Percentiles rank a stretch among this genome's conserved stretches.
phyloP scores from a whole-genome alignment of 179 eudicot genomes.

The Monotropa hypopitys region DNA sequence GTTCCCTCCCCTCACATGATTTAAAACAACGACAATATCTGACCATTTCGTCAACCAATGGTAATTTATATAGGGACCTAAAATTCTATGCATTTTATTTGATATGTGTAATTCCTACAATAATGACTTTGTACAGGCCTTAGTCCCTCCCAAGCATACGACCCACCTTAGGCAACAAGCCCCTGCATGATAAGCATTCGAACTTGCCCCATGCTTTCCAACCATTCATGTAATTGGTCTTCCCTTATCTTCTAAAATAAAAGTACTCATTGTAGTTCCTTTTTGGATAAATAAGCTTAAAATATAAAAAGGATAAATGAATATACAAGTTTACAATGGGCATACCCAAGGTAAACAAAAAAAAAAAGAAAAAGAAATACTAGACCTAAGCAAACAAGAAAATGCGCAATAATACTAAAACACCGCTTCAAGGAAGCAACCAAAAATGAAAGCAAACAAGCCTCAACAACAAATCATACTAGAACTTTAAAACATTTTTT shows the following conservation, averaged over 20 bases:
- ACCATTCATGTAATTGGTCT: not conserved
- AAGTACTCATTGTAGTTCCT: not conserved
- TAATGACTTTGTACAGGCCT: not conserved
- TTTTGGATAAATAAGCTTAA: too few species aligned
- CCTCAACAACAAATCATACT: too few species aligned
- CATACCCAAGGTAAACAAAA: too few species aligned
- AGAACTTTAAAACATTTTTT: too few species aligned
- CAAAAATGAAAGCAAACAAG: too few species aligned
- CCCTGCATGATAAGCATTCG: not conserved
- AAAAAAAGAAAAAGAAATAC: too few species aligned
- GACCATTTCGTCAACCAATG: not conserved
- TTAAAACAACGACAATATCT: not conserved
- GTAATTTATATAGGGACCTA: not conserved
- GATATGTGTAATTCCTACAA: not conserved
- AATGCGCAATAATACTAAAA: too few species aligned
- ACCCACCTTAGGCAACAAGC: not conserved
- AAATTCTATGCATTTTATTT: not conserved
- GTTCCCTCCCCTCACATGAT: not conserved
- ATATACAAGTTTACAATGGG: too few species aligned
- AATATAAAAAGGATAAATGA: too few species aligned
- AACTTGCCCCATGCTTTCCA: not conserved
- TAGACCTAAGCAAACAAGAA: too few species aligned
- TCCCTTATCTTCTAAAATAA: not conserved
- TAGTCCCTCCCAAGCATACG: not conserved
- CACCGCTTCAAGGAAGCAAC: too few species aligned